Evolutionary conservation across 495 filamentous ascomycete genomes (phyloP).

Genomic region (Penicillium maclennaniae): DNA sequence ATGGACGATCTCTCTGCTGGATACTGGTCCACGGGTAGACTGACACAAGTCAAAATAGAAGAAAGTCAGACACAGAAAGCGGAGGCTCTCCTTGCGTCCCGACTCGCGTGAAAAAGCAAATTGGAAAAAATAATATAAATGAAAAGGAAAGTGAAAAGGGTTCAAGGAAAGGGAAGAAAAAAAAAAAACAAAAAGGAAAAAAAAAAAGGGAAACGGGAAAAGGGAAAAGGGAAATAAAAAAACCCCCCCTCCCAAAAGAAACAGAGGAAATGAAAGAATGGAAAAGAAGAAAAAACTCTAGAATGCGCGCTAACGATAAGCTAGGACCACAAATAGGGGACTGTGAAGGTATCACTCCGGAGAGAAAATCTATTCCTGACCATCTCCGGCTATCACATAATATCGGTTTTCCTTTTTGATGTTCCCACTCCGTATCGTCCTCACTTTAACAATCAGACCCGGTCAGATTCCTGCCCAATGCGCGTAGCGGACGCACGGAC

Average conservation of each 20-base stretch:
- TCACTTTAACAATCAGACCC: neutral
- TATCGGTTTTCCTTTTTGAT: neutral
- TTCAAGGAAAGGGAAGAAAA: neutral
- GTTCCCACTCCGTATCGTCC: neutral
- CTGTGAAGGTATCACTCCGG: constrained; percentile 1
- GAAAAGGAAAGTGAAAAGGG: neutral
- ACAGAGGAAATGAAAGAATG: constrained; percentile 2
- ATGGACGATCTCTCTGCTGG: too few species aligned
- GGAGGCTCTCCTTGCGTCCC: neutral
- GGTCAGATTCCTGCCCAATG: constrained; percentile 16
- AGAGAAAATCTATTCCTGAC: constrained; percentile 12
- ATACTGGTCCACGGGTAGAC: neutral
- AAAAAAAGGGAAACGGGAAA: neutral
- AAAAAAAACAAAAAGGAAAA: neutral
- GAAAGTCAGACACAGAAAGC: neutral
- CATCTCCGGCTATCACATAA: constrained; percentile 1
- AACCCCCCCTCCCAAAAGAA: too few species aligned
- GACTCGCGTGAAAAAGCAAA: neutral
- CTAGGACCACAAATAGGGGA: constrained; percentile 4
- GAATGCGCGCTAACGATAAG: neutral
- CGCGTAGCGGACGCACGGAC: constrained; percentile 17
- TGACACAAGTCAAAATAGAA: neutral
- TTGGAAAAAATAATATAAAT: neutral
- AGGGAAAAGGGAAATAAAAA: too few species aligned
- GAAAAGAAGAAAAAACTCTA: neutral